Conservation (phyloP, 208 protist species). For the Polymyxa betae region DNA sequence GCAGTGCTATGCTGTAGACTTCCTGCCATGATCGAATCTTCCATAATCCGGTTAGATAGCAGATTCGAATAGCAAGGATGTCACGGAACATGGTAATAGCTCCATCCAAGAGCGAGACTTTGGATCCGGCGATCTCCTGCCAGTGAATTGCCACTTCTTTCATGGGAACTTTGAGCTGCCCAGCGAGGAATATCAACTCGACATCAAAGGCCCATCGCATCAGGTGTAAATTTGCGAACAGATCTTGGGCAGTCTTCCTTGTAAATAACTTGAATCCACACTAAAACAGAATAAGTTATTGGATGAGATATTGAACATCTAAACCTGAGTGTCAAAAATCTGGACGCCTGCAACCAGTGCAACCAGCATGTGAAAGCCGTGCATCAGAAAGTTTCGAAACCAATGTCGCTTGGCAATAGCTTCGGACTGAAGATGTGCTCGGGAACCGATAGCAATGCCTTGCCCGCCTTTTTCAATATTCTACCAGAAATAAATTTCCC, state of each 20-base stretch:
- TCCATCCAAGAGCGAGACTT: conserved; percentile 56
- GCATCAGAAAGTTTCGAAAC: conserved; percentile 53
- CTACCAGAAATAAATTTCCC: neutral
- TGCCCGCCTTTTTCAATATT: conserved; percentile 47
- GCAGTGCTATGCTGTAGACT: neutral
- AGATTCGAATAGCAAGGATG: conserved; percentile 42
- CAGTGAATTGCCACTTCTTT: conserved; percentile 60
- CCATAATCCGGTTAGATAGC: conserved; percentile 53
- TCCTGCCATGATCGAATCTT: conserved; percentile 5
- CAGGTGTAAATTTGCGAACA: conserved; percentile 64
- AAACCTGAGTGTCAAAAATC: conserved; percentile 54
- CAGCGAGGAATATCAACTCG: conserved; percentile 61
- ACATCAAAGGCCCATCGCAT: conserved; percentile 64
- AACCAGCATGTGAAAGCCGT: conserved; percentile 58
- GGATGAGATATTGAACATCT: neutral
- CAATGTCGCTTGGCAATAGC: conserved; percentile 39
- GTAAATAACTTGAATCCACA: conserved; percentile 67
- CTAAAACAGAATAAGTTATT: conserved; percentile 44
- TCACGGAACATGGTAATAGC: conserved; percentile 54
- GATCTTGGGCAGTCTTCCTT: neutral
- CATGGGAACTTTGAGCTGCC: conserved; percentile 5
- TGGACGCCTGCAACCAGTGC: neutral
- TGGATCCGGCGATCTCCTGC: conserved; percentile 61
- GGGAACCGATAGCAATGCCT: conserved; percentile 31
- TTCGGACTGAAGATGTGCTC: neutral